Evolutionary conservation across 108 stramenopile species (phyloP).

Genomic region (Fragilariopsis cylindrus): DNA sequence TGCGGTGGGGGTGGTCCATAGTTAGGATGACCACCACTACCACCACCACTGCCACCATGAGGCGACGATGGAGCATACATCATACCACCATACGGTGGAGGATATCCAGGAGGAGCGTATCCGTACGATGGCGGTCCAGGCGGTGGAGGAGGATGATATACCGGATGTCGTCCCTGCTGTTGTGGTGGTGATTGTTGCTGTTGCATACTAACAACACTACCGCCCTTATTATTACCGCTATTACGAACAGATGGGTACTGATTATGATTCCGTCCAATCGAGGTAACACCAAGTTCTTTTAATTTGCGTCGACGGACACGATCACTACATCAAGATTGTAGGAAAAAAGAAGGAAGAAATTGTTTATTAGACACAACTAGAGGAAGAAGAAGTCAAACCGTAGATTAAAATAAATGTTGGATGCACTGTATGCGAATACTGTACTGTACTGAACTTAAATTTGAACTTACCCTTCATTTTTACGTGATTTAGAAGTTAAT

Average conservation of each 20-base stretch:
- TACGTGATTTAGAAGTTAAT: slow-evolving; percentile 47
- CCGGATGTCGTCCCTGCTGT: background rate
- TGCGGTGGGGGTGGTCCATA: background rate
- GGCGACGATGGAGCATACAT: slow-evolving; percentile 9
- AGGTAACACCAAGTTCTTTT: slow-evolving; percentile 7
- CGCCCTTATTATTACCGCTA: background rate
- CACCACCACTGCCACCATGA: background rate
- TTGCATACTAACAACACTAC: background rate
- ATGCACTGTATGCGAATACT: no score
- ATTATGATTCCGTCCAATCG: slow-evolving; percentile 2
- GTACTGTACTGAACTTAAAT: no score
- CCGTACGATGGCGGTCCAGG: background rate
- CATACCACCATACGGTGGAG: slow-evolving; percentile 9
- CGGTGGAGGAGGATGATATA: background rate
- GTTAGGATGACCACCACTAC: no score
- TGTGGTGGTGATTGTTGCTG: background rate
- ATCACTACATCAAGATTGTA: background rate
- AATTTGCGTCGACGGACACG: slow-evolving; percentile 7
- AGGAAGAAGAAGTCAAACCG: no score
- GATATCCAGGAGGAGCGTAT: slow-evolving; percentile 10
- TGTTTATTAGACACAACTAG: no score
- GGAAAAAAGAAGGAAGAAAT: no score
- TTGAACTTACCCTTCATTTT: slow-evolving; percentile 52
- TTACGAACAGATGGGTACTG: background rate
- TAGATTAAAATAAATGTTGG: no score